phyloP scores from a whole-genome alignment of 495 filamentous ascomycete genomes.

The Tuber umbilicatum region DNA sequence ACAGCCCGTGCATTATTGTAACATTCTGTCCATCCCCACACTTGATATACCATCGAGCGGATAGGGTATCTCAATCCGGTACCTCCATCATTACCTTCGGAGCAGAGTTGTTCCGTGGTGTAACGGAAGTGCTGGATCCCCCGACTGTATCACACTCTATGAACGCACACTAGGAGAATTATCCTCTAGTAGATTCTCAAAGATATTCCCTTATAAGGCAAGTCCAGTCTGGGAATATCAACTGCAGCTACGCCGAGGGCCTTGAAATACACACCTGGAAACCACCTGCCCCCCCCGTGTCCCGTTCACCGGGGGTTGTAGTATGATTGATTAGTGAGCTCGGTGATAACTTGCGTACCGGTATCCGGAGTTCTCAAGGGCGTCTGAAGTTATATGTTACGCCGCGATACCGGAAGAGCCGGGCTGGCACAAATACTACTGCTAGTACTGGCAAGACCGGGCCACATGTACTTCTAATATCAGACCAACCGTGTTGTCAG shows the following conservation, averaged over 20 bases:
- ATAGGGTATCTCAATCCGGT: neutral
- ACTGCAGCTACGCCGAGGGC: neutral
- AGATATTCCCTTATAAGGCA: neutral
- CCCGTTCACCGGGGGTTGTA: too few relatives aligned
- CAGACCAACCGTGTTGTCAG: too few relatives aligned
- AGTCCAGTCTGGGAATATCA: neutral
- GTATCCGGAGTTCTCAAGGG: too few relatives aligned
- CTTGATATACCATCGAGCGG: neutral
- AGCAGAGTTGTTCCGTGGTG: neutral
- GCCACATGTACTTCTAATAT: too few relatives aligned
- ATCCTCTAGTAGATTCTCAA: neutral
- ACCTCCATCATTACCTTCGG: neutral
- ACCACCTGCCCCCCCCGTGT: too few relatives aligned
- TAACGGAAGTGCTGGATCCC: neutral
- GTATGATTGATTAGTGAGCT: too few relatives aligned
- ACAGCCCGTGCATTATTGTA: neutral
- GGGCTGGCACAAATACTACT: too few relatives aligned
- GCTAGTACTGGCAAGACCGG: too few relatives aligned
- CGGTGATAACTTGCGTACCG: too few relatives aligned
- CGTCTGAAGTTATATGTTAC: too few relatives aligned
- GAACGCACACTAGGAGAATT: neutral
- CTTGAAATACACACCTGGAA: too few relatives aligned
- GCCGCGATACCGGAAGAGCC: too few relatives aligned
- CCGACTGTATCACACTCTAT: neutral
- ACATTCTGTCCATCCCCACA: neutral